phyloP scores from a whole-genome alignment of 495 filamentous ascomycete genomes.

The Lasiosphaeria hispida region DNA sequence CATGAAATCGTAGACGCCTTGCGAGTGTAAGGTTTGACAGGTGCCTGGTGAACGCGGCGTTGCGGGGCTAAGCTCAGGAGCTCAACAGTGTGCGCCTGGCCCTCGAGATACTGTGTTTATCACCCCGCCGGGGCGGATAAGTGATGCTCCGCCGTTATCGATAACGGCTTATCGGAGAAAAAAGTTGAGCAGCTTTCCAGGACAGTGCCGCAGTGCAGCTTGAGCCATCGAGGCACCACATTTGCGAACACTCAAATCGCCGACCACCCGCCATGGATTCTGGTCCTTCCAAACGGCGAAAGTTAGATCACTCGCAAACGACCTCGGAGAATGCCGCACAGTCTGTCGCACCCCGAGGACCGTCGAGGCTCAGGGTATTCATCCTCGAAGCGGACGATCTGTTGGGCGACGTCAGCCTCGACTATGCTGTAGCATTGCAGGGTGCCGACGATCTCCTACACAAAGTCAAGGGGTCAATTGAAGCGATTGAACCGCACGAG shows the following conservation, averaged over 20 bases:
- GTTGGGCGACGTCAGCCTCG: conserved; percentile 62
- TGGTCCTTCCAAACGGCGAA: conserved; percentile 47
- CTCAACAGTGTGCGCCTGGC: too few species aligned
- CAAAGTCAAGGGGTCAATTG: conserved; percentile 71
- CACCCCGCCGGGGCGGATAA: conserved; percentile 19
- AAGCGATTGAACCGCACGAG: conserved; percentile 56
- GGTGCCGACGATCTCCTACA: conserved; percentile 68
- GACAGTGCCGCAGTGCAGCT: neutral
- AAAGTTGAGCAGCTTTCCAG: conserved; percentile 11
- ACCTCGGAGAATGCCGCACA: conserved; percentile 29
- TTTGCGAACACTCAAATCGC: neutral
- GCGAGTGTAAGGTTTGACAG: neutral
- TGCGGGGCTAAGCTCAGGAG: neutral
- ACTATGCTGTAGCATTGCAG: conserved; percentile 63
- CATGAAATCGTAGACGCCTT: too few species aligned
- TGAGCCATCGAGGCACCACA: neutral
- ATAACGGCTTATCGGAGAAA: conserved; percentile 24
- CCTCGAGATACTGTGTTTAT: conserved; percentile 2
- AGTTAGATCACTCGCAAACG: conserved; percentile 39
- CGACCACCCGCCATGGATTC: conserved; percentile 37
- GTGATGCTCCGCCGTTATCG: conserved; percentile 6
- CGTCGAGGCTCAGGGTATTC: conserved; percentile 61
- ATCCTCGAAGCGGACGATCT: conserved; percentile 87
- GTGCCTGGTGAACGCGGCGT: neutral
- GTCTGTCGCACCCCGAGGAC: conserved; percentile 27